Base-by-base conservation (phyloP, 768 basidiomycete genomes). In the Daedaleopsis sinensis region DNA sequence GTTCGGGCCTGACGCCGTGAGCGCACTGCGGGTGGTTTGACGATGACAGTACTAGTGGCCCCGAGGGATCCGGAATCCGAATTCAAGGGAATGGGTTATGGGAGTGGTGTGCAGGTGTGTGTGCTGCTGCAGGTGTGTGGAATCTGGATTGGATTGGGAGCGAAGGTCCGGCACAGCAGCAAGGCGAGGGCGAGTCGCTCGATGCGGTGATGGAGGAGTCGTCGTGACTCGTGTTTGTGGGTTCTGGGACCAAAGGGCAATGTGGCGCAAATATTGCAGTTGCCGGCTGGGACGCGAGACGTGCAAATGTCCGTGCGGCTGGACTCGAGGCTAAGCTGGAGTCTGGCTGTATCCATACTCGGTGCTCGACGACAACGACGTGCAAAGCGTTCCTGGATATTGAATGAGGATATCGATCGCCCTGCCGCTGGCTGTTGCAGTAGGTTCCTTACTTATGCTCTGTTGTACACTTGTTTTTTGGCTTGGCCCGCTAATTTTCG, bases 1-100 rank as follows among this genome's bases (percentile, higher is more conserved):
- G 3, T 63, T 74, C 37, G 74, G 74, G 9, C 66, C 62, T 49
- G 74, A 74, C 57, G 66, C 65, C 19, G 73, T 75, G 5, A 38
- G 73, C 32, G 70, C 70, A 10, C 51, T 74, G 55, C 66, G 66
- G 55, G 56, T 57, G n/a, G 12, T 44, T 44, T 59, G 58, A 57
- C 48, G n/a, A 37, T 47, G 48, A 24, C 43, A 39, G 35, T 12
- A n/a, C n/a, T n/a, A n/a, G n/a, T n/a, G n/a, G n/a, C n/a, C n/a
- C n/a, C n/a, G n/a, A n/a, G n/a, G n/a, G n/a, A n/a, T n/a, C n/a
- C n/a, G n/a, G n/a, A n/a, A n/a, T n/a, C n/a, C n/a, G n/a, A n/a
- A n/a, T n/a, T n/a, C n/a, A n/a, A n/a, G n/a, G n/a, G n/a, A n/a
- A n/a, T n/a, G n/a, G n/a, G n/a, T n/a, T n/a, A n/a, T n/a, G n/a